A percentile compares a stretch with the other conserved stretches of the same genome.
Evolutionary conservation across 1,284 basidiomycete genomes (phyloP).

Genomic region (Mycosarcoma mackinlayi): DNA sequence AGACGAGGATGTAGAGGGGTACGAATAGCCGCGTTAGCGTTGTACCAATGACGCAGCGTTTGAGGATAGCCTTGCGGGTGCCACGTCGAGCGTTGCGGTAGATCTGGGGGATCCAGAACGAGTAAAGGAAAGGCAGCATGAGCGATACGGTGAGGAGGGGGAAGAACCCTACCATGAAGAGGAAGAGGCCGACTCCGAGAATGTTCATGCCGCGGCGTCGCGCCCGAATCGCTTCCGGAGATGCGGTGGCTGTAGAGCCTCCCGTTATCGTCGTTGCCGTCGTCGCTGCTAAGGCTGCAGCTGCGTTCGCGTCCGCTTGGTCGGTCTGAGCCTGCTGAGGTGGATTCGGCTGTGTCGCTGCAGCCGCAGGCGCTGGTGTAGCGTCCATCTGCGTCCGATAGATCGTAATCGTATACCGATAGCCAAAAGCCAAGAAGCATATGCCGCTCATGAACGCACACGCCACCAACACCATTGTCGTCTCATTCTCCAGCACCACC

Average conservation of each 20-base stretch:
- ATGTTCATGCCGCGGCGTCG: conserved; percentile 19
- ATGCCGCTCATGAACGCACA: conserved; percentile 42
- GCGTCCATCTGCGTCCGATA: conserved; percentile 40
- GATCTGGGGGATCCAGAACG: conserved; percentile 85
- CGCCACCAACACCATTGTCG: conserved; percentile 29
- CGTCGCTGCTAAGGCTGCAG: not conserved
- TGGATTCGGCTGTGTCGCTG: conserved; percentile 3
- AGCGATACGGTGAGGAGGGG: conserved; percentile 60
- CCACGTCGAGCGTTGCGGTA: conserved; percentile 79
- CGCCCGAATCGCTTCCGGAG: conserved; percentile 14
- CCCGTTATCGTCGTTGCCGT: not conserved
- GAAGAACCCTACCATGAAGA: conserved; percentile 34
- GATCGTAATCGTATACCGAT: conserved; percentile 37
- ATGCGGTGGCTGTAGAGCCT: conserved; percentile 7
- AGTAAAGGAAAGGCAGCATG: conserved; percentile 79
- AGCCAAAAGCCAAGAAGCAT: conserved; percentile 47
- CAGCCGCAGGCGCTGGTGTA: conserved; percentile 8
- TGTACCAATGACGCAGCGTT: conserved; percentile 81
- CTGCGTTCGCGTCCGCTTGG: not conserved
- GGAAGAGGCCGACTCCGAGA: conserved; percentile 18
- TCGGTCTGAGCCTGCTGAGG: not conserved
- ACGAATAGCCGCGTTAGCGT: conserved; percentile 78
- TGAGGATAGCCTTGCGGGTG: conserved; percentile 76
- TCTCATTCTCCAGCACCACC: conserved; percentile 43
- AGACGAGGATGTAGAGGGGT: conserved; percentile 81